A percentile compares a stretch with the other conserved stretches of the same genome.
These are phyloP conservation scores for Exserohilum turcica DNA, from an alignment of 2,329 filamentous ascomycete genomes.

Conservation along the genomic window DNA sequence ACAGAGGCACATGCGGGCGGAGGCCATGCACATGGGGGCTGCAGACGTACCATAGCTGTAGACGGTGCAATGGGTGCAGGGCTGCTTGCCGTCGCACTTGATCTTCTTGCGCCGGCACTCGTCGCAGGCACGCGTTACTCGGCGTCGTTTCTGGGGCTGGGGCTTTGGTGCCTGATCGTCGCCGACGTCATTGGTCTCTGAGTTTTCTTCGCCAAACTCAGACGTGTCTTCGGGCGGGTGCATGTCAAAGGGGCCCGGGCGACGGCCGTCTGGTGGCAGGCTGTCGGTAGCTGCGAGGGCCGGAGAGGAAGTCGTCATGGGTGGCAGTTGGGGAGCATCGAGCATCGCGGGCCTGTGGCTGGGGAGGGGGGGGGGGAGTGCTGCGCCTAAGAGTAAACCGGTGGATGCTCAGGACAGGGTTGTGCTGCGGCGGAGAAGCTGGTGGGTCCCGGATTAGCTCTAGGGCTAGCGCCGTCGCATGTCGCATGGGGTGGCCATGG, in stretches of 20 bases:
- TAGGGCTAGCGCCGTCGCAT: slow-evolving; percentile 37
- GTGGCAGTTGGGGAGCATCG: slow-evolving; percentile 36
- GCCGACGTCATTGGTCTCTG: slow-evolving; percentile 41
- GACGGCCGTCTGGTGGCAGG: slow-evolving; percentile 36
- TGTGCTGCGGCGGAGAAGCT: slow-evolving; percentile 34
- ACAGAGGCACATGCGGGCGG: slow-evolving; percentile 1
- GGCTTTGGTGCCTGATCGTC: slow-evolving; percentile 43
- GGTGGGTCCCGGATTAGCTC: slow-evolving; percentile 39
- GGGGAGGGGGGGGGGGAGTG: slow-evolving; percentile 33
- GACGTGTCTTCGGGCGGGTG: slow-evolving; percentile 38
- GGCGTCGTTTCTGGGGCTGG: slow-evolving; percentile 49
- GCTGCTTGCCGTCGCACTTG: slow-evolving; percentile 61
- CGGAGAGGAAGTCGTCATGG: slow-evolving; percentile 47
- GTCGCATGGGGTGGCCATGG: too few relatives aligned
- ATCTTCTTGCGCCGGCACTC: slow-evolving; percentile 57
- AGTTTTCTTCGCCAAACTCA: slow-evolving; percentile 39
- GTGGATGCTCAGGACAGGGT: slow-evolving; percentile 32
- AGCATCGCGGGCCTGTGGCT: slow-evolving; percentile 28
- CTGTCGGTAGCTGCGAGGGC: slow-evolving; percentile 40
- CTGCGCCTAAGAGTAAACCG: slow-evolving; percentile 41
- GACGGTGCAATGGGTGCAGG: slow-evolving; percentile 87
- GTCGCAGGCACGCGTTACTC: slow-evolving; percentile 53
- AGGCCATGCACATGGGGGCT: neutral
- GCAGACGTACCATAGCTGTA: slow-evolving; percentile 84
- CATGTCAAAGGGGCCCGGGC: slow-evolving; percentile 33